Base-by-base conservation (phyloP, 2,329 filamentous ascomycete genomes). In the Aspergillus sp. region DNA sequence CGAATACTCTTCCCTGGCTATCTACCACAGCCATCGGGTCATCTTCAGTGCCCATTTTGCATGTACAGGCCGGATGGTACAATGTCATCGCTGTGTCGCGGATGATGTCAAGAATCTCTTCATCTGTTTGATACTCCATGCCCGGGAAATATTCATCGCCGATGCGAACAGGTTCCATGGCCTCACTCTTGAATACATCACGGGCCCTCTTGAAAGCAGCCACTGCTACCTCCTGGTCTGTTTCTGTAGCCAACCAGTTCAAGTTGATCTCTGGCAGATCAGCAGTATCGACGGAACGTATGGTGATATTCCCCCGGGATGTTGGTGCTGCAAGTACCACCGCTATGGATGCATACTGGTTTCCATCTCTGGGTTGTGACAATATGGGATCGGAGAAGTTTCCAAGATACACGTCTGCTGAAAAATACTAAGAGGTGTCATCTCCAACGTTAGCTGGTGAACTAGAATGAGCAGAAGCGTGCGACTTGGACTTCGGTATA, bases 281-380 rank as follows among this genome's bases (percentile, higher is more conserved):
- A 0, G 59, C 54, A 16, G 58, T 66, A 43, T 68, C 54, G 2
- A 44, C 49, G 2, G 66, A 68, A 9, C 43, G 50, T 29, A 81
- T 71, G 0, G 71, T 76, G 4, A 81, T 65, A 55, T 71, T 78
- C 6, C 78, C 78, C 0, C 75, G 73, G 1, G 76, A 79, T 0
- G 73, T 63, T 3, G 76, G 73, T 0, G 76, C 58, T 31, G 67
- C 55, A 4, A 69, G 46, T 4, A 54, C 56, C 1, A 49, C 61
- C 6, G 64, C 31, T n/a, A 69, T 65, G 6, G 57, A 54, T 14
- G 58, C 67, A 53, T 69, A 71, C 43, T 68, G 57, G 7, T 36
- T 48, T 5, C 63, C 63, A 38, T 52, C 55, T 7, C 20, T 44
- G 2, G 65, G 64, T 50, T 68, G 65, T 9, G 53, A 55, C 1